Base-by-base conservation (phyloP, 2,329 filamentous ascomycete genomes). In the Trichoderma asperellum region DNA sequence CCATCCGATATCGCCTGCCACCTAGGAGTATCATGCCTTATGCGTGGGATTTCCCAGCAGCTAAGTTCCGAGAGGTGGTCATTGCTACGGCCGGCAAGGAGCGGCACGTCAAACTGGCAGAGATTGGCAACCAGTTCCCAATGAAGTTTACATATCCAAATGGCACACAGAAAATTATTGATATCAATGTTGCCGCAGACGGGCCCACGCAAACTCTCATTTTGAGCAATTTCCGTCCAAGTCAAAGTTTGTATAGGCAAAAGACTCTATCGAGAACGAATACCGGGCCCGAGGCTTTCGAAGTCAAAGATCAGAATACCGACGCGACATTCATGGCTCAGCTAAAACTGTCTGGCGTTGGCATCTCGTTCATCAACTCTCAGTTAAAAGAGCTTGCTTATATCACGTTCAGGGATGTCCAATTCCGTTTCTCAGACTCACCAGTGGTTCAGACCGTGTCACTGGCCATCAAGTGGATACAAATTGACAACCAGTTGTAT, bases 1-100 rank as follows among this genome's bases (percentile, higher is more conserved):
- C 94, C 2, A 93, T 99, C 71, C 87, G 93, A 65, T 99, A 99
- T 81, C 91, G 95, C 37, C 84, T 99, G 35, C 96, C 96, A 2
- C 90, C 95, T 14, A 87, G 96, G 70, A 98, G 95, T 79, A 97
- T 99, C 79, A 99, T 99, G 96, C 96, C 96, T 0, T 99, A 99
- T 76, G 95, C 96, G 1, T 99, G 96, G 96, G 96, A 99, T 77
- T 99, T 97, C 81, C 96, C 96, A 1, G 95, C 96, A 1, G 94
- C 94, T n/a, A 97, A 97, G 81, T 91, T 93, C 81, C 97, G 96
- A 76, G 96, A 97, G 78, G 88, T 99, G 49, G 89, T 98, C 61
- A 89, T 99, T 76, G 73, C 79, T 34, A 72, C 78, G 0, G 77
- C 77, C 27, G 75, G 76, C 63, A 82, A 78, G 70, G 94, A 97